Base-by-base conservation (phyloP, 129 eudicot genomes). In the Kitagawia praeruptora region DNA sequence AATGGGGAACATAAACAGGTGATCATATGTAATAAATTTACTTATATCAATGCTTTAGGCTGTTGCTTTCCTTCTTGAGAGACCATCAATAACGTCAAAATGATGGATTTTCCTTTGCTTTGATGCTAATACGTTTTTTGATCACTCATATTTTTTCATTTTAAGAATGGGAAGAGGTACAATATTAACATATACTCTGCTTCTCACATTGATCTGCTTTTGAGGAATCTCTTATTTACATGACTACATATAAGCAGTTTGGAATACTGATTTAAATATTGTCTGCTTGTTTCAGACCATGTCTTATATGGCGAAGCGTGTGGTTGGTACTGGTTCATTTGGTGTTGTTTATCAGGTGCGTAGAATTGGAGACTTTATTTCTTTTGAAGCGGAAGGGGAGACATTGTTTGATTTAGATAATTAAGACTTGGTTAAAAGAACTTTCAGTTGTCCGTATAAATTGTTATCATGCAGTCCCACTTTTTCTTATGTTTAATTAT, bases 251-350 rank as follows among this genome's bases (percentile, higher is more conserved):
- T n/a, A n/a, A n/a, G n/a, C n/a, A n/a, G n/a, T n/a, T n/a, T n/a
- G n/a, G n/a, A n/a, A n/a, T n/a, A n/a, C n/a, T n/a, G n/a, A n/a
- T n/a, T n/a, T n/a, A n/a, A n/a, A n/a, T n/a, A n/a, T n/a, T n/a
- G n/a, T n/a, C n/a, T n/a, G n/a, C n/a, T n/a, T n/a, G n/a, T n/a
- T n/a, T n/a, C n/a, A n/a, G n/a, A n/a, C n/a, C n/a, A n/a, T n/a
- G n/a, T n/a, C n/a, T n/a, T n/a, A n/a, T n/a, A n/a, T n/a, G n/a
- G n/a, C n/a, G n/a, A n/a, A n/a, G n/a, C n/a, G n/a, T n/a, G n/a
- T n/a, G n/a, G n/a, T n/a, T n/a, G n/a, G n/a, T n/a, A n/a, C 94
- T 40, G 99, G 99, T 72, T 95, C 99, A 31, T 95, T 95, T 84
- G 99, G 99, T 81, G 96, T 90, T 25, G 99, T 95, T 54, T 95